These are phyloP conservation scores for Diutina scorzettiae DNA, from an alignment of 1,139 yeast species.

Conservation along the genomic window DNA sequence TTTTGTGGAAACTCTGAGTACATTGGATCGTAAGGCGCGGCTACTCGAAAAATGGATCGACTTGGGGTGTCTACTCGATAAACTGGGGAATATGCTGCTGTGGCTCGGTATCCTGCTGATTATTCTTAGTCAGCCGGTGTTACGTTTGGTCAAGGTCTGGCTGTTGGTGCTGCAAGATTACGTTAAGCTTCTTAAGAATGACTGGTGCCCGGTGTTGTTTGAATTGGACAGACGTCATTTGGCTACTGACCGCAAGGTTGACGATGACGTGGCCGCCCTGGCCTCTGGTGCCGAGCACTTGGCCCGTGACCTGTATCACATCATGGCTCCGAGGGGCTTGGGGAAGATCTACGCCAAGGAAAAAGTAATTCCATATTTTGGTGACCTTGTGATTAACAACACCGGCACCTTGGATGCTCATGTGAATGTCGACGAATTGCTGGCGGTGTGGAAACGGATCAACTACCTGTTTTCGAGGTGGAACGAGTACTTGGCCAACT, in stretches of 20 bases:
- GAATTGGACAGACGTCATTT: slow-evolving; percentile 73
- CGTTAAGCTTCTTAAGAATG: slow-evolving; percentile 55
- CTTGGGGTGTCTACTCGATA: slow-evolving; percentile 67
- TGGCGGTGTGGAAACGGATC: slow-evolving; percentile 54
- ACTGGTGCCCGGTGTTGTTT: slow-evolving; percentile 91
- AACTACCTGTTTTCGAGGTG: slow-evolving; percentile 71
- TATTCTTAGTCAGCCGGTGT: slow-evolving; percentile 70
- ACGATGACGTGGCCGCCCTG: slow-evolving; percentile 7
- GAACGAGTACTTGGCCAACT: slow-evolving; percentile 50
- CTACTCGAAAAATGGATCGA: slow-evolving; percentile 77
- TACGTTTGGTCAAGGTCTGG: slow-evolving; percentile 73
- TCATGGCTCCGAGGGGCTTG: slow-evolving; percentile 81
- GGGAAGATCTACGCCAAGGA: slow-evolving; percentile 70
- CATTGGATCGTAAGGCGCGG: slow-evolving; percentile 42
- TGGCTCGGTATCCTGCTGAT: slow-evolving; percentile 89
- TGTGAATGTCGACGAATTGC: slow-evolving; percentile 42
- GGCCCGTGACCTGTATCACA: slow-evolving; percentile 44
- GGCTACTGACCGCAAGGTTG: slow-evolving; percentile 20
- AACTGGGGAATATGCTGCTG: slow-evolving; percentile 84
- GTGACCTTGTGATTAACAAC: slow-evolving; percentile 49
- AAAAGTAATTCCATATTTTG: slow-evolving; percentile 81
- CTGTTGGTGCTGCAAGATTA: slow-evolving; percentile 50
- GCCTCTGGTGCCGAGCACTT: slow-evolving; percentile 8
- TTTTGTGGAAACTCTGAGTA: slow-evolving; percentile 31
- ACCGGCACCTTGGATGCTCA: slow-evolving; percentile 7